Conservation (phyloP, 129 eudicot species). For the Dittrichia graveolens region DNA sequence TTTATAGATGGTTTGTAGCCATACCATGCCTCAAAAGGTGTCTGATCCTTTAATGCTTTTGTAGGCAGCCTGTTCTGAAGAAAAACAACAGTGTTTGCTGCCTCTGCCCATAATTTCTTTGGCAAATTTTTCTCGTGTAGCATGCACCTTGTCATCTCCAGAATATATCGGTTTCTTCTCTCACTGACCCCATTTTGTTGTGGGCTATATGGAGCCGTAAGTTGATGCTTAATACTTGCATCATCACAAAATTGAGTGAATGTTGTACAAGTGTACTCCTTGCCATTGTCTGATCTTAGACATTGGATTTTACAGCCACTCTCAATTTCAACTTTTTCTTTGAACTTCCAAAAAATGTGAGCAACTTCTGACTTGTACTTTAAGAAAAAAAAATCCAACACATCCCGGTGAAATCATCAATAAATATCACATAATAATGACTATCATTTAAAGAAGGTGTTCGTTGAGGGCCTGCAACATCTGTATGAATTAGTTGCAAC, state of each 20-base stretch:
- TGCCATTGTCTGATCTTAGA: neutral
- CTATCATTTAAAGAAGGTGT: neutral
- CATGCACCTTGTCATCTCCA: slow-evolving; percentile 14
- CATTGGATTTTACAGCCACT: slow-evolving; percentile 16
- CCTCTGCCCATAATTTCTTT: slow-evolving; percentile 19
- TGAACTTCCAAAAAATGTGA: slow-evolving; percentile 1
- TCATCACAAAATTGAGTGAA: neutral
- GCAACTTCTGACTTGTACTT: neutral
- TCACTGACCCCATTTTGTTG: slow-evolving; percentile 21
- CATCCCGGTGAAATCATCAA: too few species aligned
- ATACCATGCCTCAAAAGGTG: slow-evolving; percentile 26
- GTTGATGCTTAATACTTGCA: slow-evolving; percentile 1
- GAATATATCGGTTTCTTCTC: neutral
- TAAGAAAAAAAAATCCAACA: too few species aligned
- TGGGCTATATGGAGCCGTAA: neutral
- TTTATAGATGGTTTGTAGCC: neutral
- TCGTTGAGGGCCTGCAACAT: neutral
- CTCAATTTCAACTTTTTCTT: slow-evolving; percentile 9
- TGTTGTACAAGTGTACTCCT: neutral
- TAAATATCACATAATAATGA: too few species aligned
- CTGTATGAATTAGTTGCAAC: too few species aligned
- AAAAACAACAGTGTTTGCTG: neutral
- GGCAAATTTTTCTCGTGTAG: neutral
- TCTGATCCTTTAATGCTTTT: neutral
- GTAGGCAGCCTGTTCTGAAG: slow-evolving; percentile 11